Evolutionary conservation across 139 green algal genomes (phyloP).

Genomic region (Auxenochlorella pyrenoidosa): DNA sequence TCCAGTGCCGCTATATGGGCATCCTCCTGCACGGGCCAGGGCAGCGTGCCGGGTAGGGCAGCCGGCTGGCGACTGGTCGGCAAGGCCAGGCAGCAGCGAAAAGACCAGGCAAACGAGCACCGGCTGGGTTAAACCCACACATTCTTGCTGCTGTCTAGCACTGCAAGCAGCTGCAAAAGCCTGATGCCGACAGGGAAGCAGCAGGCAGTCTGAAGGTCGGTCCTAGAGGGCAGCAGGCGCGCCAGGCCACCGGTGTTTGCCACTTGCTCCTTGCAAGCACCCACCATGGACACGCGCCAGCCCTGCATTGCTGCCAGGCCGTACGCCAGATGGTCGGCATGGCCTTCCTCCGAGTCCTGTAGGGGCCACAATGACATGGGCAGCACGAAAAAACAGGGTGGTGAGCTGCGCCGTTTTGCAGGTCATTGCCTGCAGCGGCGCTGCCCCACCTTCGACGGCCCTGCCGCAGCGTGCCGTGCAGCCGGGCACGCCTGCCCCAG

Average conservation of each 20-base stretch:
- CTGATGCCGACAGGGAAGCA: no score
- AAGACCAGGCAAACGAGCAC: no score
- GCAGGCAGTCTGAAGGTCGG: background rate
- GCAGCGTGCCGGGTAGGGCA: background rate
- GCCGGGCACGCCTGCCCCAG: background rate
- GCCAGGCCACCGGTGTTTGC: background rate
- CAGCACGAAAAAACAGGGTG: background rate
- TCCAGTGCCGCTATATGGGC: constrained; percentile 52
- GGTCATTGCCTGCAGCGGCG: no score
- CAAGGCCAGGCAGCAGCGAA: no score
- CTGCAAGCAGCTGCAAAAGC: background rate
- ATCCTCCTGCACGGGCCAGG: constrained; percentile 46
- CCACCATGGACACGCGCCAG: constrained; percentile 57
- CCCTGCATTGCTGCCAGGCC: constrained; percentile 58
- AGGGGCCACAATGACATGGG: background rate
- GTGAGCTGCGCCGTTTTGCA: no score
- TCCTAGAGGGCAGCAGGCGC: background rate
- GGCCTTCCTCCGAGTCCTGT: constrained; percentile 47
- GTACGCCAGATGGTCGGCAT: constrained; percentile 40
- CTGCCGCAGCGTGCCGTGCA: no score
- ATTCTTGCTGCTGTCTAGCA: background rate
- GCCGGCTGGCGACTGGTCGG: no score
- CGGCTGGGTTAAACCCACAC: no score
- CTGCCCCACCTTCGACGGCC: no score
- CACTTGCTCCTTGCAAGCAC: background rate